phyloP scores from a whole-genome alignment of 176 grass and related monocot genomes.

The Oryza glaberrima region DNA sequence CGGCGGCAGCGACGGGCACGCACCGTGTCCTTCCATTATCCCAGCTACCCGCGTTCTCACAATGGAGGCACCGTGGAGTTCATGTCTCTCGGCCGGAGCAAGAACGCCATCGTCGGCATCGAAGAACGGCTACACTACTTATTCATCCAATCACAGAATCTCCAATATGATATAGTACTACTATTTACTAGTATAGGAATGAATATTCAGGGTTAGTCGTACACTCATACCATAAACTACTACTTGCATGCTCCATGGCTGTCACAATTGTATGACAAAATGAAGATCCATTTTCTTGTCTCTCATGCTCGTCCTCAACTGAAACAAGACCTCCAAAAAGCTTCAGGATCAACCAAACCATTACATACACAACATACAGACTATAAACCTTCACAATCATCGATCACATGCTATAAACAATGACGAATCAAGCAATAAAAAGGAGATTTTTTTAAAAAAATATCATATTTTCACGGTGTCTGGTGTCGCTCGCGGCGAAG shows the following conservation, averaged over 20 bases:
- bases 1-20: constrained; percentile 52
- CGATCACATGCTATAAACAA: background rate
- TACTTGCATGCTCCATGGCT: constrained; percentile 1
- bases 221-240: background rate
- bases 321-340: background rate
- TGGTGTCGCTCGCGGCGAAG: no score
- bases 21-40: no score
- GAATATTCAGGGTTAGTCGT: background rate
- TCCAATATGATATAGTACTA: no score
- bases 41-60: no score
- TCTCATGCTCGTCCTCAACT: background rate
- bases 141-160: no score
- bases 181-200: no score
- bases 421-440: background rate
- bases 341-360: background rate
- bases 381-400: background rate
- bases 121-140: no score
- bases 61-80: no score
- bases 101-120: no score
- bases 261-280: background rate
- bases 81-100: no score
- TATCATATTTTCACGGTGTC: background rate
- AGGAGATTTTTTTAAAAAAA: background rate
- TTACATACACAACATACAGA: background rate
- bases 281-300: background rate